Base-by-base conservation (phyloP, 257 asterid genomes). In the Rhazya stricta region DNA sequence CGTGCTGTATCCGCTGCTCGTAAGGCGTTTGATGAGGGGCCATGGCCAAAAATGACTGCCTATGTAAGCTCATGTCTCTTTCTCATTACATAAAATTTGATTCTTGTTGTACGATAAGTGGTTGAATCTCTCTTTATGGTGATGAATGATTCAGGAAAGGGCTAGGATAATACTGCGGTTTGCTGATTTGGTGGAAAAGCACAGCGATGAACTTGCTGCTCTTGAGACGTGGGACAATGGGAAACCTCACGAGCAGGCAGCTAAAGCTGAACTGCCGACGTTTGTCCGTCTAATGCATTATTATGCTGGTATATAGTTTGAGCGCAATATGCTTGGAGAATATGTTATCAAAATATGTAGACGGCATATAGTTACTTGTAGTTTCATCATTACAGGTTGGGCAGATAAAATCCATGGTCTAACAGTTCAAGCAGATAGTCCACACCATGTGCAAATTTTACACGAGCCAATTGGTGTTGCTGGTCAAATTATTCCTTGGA, bases 391-490 rank as follows among this genome's bases (percentile, higher is more conserved):
- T 16, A 76, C 83, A 89, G 97, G 97, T 41, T 91, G 97, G 96
- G 93, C 96, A 0, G 97, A 89, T 76, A 91, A 91, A 79, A 91
- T 91, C 16, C 93, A 91, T 57, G 97, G 97, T 37, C 32, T 88
- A 75, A 89, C 96, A 0, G 88, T 89, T 77, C 97, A 89, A 32
- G 96, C 93, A 25, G 97, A 89, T 61, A 88, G 96, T 45, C 89
- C 89, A 1, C 69, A 89, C 78, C 93, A 89, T 7, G 79, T 91
- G 46, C 97, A 89, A 79, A 82, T 72, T 58, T 76, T 91, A 82
- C 96, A 85, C 69, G 97, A 91, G 60, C 97, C 96, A n/a, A 91
- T 88, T n/a, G 97, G 97, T 25, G 97, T 91, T 13, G 89, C 86
- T 0, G 97, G 96, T 39, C 97, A 91, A 65, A 90, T 91, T 19